Base-by-base conservation (phyloP, 352 stramenopile species). In the Phytopythium montanum region DNA sequence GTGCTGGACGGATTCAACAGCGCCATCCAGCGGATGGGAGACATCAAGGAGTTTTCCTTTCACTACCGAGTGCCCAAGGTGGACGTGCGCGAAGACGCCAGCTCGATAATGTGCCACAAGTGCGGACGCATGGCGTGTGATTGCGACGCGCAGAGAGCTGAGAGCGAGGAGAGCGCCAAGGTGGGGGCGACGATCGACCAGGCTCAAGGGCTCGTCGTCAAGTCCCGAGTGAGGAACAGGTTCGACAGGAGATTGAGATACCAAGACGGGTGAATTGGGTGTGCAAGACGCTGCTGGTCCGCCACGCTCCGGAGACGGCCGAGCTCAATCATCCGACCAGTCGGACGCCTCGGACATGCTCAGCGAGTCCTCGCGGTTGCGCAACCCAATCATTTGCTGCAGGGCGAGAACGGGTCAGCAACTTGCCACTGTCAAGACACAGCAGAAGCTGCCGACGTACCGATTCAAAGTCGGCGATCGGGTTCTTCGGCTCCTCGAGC, bases 331-430 rank as follows among this genome's bases (percentile, higher is more conserved):
- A 51, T 95, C 86, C 23, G 86, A 95, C 86, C 86, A 95, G 60
- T 95, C 86, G 4, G 86, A 95, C 8, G 82, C 81, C 62, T 92
- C 82, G 16, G 84, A 94, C 75, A 95, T 78, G 49, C 80, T 90
- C 52, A 95, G 56, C 31, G 86, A 95, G 56, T 88, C 82, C 31
- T 73, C 66, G 23, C 83, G 81, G 56, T 88, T 71, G n/a, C 85
- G 84, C 19, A 95, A 54, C 28, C 86, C 86, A 39, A 87, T 64
- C 69, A 95, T 94, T 90, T 93, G 82, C 86, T 95, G 60, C 58
- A 73, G 36, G 46, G 29, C 4, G 3, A 51, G 31, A 34, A 5
- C 23, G 44, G 36, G n/a, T 57, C 16, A 57, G 54, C 29, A 49
- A 29, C 42, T 28, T 21, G 36, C 36, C 36, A n/a, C 36, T 9